Percentiles rank a stretch among this genome's conserved stretches.
Conservation (phyloP, 176 grass and related monocot genomes). For the Rhynchospora pubera region DNA sequence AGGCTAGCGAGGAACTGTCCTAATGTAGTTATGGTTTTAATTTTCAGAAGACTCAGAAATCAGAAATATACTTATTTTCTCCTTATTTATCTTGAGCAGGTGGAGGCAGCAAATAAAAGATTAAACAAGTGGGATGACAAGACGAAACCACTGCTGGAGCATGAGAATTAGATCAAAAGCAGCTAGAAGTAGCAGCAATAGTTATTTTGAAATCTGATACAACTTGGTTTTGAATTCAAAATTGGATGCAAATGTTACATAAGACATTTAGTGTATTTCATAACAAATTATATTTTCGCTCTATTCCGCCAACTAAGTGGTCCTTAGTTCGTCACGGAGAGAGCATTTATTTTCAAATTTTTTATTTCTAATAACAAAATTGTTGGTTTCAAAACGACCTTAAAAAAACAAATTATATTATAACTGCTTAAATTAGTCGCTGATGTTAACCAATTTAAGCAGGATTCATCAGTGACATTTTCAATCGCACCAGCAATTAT, state of each 20-base stretch:
- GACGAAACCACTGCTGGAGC: conserved; percentile 11
- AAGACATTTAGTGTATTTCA: no score
- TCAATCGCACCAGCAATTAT: no score
- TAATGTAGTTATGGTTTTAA: neutral
- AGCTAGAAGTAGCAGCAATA: neutral
- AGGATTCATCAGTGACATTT: no score
- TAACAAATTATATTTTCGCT: no score
- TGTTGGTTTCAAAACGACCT: no score
- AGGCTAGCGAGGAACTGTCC: neutral
- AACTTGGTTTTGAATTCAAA: neutral
- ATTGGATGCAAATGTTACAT: neutral
- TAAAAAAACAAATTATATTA: neutral
- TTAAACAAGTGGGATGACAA: conserved; percentile 48
- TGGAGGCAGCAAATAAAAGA: conserved; percentile 35
- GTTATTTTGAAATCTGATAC: neutral
- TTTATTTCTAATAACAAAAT: no score
- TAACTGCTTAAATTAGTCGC: no score
- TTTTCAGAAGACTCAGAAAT: neutral
- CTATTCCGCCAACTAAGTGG: no score
- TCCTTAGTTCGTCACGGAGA: no score
- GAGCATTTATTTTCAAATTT: no score
- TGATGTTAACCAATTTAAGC: no score
- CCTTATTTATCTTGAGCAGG: conserved; percentile 19
- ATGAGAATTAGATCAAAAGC: conserved; percentile 1
- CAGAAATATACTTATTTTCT: neutral